Conservation (phyloP, 139 green algal genomes). For the Tetraselmis striata region DNA sequence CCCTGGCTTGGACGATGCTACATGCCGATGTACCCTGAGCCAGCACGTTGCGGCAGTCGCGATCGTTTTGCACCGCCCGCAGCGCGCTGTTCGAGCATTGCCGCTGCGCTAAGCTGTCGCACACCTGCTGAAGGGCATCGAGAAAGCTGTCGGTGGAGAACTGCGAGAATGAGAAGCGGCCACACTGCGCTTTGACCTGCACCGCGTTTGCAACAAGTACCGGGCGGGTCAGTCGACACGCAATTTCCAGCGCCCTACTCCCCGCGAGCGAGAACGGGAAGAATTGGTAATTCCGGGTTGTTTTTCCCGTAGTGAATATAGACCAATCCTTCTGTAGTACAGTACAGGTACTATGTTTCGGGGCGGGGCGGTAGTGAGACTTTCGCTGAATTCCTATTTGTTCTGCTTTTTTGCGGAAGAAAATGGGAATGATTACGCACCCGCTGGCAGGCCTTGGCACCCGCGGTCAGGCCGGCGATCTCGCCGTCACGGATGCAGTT, state of each 20-base stretch:
- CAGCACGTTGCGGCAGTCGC: neutral
- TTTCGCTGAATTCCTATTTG: neutral
- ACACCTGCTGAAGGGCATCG: neutral
- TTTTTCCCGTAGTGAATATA: neutral
- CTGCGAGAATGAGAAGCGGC: neutral
- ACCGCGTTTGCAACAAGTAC: no score
- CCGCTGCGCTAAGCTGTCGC: neutral
- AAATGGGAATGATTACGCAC: neutral
- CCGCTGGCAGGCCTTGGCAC: neutral
- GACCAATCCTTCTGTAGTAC: neutral
- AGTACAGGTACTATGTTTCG: neutral
- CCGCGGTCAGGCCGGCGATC: neutral
- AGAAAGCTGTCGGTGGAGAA: neutral
- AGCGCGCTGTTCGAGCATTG: neutral
- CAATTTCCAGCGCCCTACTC: no score
- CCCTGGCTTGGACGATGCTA: neutral
- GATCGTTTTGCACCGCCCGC: neutral
- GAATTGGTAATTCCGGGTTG: neutral
- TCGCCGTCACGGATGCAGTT: neutral
- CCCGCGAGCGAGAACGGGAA: neutral
- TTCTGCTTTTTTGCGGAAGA: neutral
- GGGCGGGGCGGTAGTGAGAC: neutral
- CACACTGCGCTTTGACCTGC: neutral
- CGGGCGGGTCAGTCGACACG: no score
- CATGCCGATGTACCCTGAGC: neutral